These are phyloP conservation scores for Stephania japonica DNA, from an alignment of 164 flowering plant species.

Conservation along the genomic window DNA sequence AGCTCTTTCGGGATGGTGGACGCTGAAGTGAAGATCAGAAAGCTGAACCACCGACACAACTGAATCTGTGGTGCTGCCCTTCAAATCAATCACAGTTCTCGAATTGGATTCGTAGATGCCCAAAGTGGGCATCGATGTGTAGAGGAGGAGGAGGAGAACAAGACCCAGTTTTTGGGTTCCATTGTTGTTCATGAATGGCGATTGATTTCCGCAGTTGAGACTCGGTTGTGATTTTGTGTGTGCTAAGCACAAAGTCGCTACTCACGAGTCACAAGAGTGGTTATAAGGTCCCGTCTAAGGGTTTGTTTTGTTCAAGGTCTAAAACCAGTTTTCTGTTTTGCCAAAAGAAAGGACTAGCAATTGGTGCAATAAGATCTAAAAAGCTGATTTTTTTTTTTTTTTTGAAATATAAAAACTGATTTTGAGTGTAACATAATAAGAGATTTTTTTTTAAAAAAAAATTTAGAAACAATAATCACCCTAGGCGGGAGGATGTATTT, in stretches of 20 bases:
- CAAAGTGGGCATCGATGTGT: neutral
- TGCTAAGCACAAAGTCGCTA: neutral
- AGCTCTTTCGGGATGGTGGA: slow-evolving; percentile 83
- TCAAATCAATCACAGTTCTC: slow-evolving; percentile 34
- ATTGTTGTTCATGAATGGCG: neutral
- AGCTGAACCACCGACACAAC: slow-evolving; percentile 90
- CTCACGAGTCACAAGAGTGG: neutral
- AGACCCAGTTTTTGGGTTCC: slow-evolving; percentile 9
- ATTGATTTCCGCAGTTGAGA: neutral
- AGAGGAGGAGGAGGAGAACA: slow-evolving; percentile 7
- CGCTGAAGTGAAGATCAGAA: slow-evolving; percentile 97
- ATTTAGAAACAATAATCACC: no score
- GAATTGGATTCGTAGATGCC: slow-evolving; percentile 11
- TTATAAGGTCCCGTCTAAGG: neutral
- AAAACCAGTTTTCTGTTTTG: neutral
- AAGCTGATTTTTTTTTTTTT: no score
- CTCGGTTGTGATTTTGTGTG: neutral
- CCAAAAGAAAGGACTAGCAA: no score
- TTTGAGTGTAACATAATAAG: no score
- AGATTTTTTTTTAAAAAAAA: no score
- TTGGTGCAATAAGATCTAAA: no score
- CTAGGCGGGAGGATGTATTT: no score
- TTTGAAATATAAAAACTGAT: no score
- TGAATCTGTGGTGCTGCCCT: slow-evolving; percentile 50
- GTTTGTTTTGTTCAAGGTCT: neutral